A percentile compares a stretch with the other conserved stretches of the same genome.
These are phyloP conservation scores for Aquilaria malaccensis DNA, from an alignment of 345 rosid species.

Conservation along the genomic window DNA sequence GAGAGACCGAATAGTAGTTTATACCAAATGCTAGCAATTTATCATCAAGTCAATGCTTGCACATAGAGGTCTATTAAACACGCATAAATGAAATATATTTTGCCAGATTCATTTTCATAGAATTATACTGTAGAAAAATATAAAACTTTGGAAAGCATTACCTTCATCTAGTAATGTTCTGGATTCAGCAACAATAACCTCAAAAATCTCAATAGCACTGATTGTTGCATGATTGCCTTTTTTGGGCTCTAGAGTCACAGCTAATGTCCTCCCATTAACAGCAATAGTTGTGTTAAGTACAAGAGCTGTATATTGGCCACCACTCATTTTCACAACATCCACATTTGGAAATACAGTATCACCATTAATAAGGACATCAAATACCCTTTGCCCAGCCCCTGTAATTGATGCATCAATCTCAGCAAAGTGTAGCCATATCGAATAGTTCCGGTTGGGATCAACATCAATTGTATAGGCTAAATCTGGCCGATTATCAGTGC, in stretches of 20 bases:
- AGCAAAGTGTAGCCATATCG: conserved; percentile 90
- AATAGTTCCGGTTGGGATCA: conserved; percentile 87
- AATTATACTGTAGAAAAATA: background rate
- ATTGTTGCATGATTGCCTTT: conserved; percentile 56
- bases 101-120: conserved; percentile 1
- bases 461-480: conserved; percentile 68
- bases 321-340: conserved; percentile 63
- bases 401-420: conserved; percentile 77
- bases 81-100: background rate
- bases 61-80: background rate
- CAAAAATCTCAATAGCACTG: conserved; percentile 91
- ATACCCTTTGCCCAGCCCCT: conserved; percentile 62
- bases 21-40: no score
- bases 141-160: conserved; percentile 11
- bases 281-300: conserved; percentile 74
- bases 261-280: conserved; percentile 78
- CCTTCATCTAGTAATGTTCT: conserved; percentile 82
- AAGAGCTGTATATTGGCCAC: conserved; percentile 59
- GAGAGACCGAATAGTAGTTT: no score
- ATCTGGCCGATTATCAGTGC: conserved; percentile 65
- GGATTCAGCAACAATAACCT: conserved; percentile 57
- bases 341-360: conserved; percentile 39
- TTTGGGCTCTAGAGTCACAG: conserved; percentile 64
- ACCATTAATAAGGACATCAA: conserved; percentile 80
- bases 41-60: no score